Percentiles rank a stretch among this genome's conserved stretches.
phyloP scores from a whole-genome alignment of 306 rosid species.

The Acacia crassicarpa region DNA sequence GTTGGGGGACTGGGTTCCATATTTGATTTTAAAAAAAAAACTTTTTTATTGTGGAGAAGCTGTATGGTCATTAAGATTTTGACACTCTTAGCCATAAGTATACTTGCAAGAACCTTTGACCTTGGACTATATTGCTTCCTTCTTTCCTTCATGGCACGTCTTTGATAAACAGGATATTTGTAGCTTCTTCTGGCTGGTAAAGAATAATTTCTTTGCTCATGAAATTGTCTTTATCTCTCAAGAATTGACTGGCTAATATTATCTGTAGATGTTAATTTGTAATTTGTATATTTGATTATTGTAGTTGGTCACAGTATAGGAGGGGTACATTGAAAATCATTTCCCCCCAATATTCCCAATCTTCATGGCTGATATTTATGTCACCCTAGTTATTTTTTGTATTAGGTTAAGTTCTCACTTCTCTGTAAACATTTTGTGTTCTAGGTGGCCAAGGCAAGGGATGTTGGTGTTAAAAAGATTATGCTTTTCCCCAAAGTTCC shows the following conservation, averaged over 20 bases:
- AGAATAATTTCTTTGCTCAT: background rate
- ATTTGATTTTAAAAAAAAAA: background rate
- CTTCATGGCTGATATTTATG: background rate
- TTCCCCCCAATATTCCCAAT: constrained; percentile 7
- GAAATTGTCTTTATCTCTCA: background rate
- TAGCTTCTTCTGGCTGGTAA: background rate
- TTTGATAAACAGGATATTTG: constrained; percentile 3
- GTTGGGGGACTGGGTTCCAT: background rate
- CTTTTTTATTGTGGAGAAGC: constrained; percentile 14
- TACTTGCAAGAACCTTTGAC: background rate
- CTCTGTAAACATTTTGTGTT: constrained; percentile 35
- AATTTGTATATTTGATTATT: background rate
- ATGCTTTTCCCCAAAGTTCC: constrained; percentile 98
- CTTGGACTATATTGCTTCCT: background rate
- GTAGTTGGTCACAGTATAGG: background rate
- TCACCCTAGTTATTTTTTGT: background rate
- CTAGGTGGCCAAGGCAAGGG: constrained; percentile 89
- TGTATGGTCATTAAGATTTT: background rate
- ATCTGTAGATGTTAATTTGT: background rate
- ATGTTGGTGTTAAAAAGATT: constrained; percentile 85
- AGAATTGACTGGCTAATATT: background rate
- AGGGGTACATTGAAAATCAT: background rate
- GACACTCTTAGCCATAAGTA: constrained; percentile 7
- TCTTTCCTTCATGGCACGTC: background rate
- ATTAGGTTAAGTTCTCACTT: constrained; percentile 11